Evolutionary conservation across 2,329 filamentous ascomycete species (phyloP).

Genomic region (Diaporthe destruens): DNA sequence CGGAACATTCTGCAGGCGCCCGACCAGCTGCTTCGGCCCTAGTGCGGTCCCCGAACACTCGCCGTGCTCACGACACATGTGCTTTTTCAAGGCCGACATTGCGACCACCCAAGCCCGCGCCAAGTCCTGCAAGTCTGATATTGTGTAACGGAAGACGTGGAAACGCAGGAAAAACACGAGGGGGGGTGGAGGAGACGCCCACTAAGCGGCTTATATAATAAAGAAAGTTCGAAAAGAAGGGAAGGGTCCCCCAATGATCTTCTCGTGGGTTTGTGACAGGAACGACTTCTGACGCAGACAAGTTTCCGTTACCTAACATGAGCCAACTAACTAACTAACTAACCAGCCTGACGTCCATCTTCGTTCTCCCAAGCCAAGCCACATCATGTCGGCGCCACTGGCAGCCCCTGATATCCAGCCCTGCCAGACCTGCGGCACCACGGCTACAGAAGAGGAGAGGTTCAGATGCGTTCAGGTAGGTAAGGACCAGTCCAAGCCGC

Average conservation of each 20-base stretch:
- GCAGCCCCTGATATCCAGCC: not conserved
- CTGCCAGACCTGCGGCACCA: constrained; percentile 14
- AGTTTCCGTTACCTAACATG: constrained; percentile 20
- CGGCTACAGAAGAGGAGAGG: constrained; percentile 10
- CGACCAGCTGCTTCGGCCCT: constrained; percentile 1
- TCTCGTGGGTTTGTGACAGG: not conserved
- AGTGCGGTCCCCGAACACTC: not conserved
- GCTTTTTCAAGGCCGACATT: constrained; percentile 11
- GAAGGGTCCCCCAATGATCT: not conserved
- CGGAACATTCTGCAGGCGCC: constrained; percentile 19
- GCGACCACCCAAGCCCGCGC: constrained; percentile 12
- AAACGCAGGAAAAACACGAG: constrained; percentile 20
- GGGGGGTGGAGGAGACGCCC: not conserved
- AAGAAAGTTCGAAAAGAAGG: no score
- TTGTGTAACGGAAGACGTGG: constrained; percentile 31
- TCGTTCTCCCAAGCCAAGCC: not conserved
- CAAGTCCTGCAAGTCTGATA: constrained; percentile 31
- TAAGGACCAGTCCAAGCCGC: no score
- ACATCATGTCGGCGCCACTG: constrained; percentile 5
- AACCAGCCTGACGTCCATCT: not conserved
- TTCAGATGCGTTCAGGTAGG: constrained; percentile 21
- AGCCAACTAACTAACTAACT: no score
- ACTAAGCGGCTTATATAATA: constrained; percentile 1
- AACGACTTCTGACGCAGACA: not conserved
- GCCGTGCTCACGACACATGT: not conserved